A percentile compares a stretch with the other conserved stretches of the same genome.
Evolutionary conservation across 139 green algal species (phyloP).

Genomic region (Chlorella sp.): DNA sequence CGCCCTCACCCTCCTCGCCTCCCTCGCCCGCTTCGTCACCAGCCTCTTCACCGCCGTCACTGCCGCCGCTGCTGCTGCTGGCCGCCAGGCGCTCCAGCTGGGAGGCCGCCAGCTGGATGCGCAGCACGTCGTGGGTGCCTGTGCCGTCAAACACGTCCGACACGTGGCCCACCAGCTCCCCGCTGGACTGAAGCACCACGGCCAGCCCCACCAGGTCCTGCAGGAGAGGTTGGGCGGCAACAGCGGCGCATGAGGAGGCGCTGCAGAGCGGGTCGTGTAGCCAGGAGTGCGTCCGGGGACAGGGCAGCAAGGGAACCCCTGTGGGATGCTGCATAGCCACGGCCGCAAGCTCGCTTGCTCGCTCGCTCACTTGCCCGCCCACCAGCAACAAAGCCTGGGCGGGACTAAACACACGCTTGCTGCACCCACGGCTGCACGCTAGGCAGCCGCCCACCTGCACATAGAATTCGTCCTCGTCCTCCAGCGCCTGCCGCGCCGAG

Average conservation of each 20-base stretch:
- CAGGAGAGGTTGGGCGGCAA: no score
- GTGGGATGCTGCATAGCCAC: no score
- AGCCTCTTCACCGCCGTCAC: not conserved
- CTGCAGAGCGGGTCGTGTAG: no score
- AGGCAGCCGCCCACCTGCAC: conserved; percentile 34
- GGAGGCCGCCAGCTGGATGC: conserved; percentile 35
- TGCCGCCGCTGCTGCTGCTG: not conserved
- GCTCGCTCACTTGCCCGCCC: no score
- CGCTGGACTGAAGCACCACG: conserved; percentile 36
- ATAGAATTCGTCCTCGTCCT: conserved; percentile 68
- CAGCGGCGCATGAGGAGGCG: no score
- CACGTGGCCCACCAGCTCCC: conserved; percentile 42
- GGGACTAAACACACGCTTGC: no score
- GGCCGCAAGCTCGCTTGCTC: no score
- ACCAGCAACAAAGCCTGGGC: no score
- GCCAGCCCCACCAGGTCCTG: conserved; percentile 46
- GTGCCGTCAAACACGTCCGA: conserved; percentile 57
- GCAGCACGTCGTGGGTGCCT: conserved; percentile 54
- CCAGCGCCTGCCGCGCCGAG: conserved; percentile 30
- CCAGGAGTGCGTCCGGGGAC: no score
- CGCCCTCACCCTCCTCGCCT: not conserved
- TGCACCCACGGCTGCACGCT: not conserved
- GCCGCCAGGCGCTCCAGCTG: conserved; percentile 18
- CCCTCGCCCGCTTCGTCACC: not conserved
- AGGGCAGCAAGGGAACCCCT: no score